Percentiles rank a stretch among this genome's conserved stretches.
phyloP scores from a whole-genome alignment of 768 basidiomycete species.

The Auriscalpium microsporum region DNA sequence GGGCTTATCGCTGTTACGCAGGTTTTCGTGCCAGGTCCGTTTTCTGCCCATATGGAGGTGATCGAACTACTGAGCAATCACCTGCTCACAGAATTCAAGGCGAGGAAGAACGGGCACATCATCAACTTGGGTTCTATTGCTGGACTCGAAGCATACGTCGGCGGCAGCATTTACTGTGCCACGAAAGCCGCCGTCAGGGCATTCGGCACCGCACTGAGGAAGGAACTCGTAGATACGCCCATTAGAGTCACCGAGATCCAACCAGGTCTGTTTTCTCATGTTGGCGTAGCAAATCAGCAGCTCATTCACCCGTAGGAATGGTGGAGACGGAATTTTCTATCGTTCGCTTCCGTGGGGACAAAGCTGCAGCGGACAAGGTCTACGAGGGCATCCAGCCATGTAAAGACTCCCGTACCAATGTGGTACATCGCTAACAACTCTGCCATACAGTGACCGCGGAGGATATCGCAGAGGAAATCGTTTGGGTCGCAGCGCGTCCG shows the following conservation, averaged over 20 bases:
- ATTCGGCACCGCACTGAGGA: conserved; percentile 73
- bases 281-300: not conserved
- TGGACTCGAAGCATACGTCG: conserved; percentile 63
- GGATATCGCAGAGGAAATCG: conserved; percentile 96
- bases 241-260: conserved; percentile 94
- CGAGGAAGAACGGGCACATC: conserved; percentile 63
- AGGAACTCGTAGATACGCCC: conserved; percentile 85
- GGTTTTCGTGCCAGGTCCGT: conserved; percentile 31
- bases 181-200: conserved; percentile 83
- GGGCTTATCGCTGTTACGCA: conserved; percentile 83
- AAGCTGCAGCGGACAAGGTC: conserved; percentile 73
- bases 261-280: conserved; percentile 49
- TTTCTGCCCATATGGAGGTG: conserved; percentile 33
- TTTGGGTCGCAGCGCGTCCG: conserved; percentile 90
- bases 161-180: conserved; percentile 89
- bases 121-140: conserved; percentile 96
- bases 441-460: conserved; percentile 54
- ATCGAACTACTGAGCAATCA: conserved; percentile 21
- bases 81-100: conserved; percentile 18
- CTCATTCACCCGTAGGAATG: conserved; percentile 42
- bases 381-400: conserved; percentile 85
- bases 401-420: conserved; percentile 31
- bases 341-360: conserved; percentile 83
- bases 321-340: conserved; percentile 92
- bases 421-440: not conserved